Evolutionary conservation across 2,329 filamentous ascomycete species (phyloP).

Genomic region (Aspergillus tamarii): DNA sequence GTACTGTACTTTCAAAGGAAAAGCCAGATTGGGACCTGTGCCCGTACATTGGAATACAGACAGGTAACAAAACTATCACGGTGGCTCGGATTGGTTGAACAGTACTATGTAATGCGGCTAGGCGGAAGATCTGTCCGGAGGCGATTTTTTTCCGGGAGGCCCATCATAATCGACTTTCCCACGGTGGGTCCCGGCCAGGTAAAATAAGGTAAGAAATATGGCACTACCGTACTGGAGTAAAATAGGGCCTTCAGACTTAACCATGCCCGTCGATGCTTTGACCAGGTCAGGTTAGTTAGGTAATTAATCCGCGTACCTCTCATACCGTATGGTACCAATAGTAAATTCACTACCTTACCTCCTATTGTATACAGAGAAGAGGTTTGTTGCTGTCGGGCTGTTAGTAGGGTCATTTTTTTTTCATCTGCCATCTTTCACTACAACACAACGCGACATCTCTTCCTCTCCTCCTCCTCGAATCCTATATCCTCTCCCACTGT

Average conservation of each 20-base stretch:
- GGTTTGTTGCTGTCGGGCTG: conserved; percentile 2
- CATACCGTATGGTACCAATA: conserved; percentile 1
- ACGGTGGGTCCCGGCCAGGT: conserved; percentile 15
- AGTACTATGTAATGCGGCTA: conserved; percentile 7
- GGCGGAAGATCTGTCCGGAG: conserved; percentile 18
- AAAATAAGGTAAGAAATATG: conserved; percentile 10
- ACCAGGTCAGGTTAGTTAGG: neutral
- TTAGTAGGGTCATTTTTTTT: conserved; percentile 2
- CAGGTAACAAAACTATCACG: neutral
- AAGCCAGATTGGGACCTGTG: neutral
- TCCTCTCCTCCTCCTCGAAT: neutral
- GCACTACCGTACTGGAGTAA: conserved; percentile 4
- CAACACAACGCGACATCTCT: conserved; percentile 2
- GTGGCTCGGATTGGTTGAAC: neutral
- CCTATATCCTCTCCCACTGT: neutral
- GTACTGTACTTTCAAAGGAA: neutral
- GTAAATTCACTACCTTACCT: conserved; percentile 5
- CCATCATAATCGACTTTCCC: conserved; percentile 7
- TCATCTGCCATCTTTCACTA: conserved; percentile 8
- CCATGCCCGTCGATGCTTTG: conserved; percentile 2
- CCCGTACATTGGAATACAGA: neutral
- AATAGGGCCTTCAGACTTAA: neutral
- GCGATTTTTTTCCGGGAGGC: conserved; percentile 18
- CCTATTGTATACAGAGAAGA: conserved; percentile 7
- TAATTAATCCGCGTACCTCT: neutral